Evolutionary conservation across 2,329 filamentous ascomycete species (phyloP), one percentile per base, ranked within the genome.

Genomic region (Trichoderma simmonsii): DNA sequence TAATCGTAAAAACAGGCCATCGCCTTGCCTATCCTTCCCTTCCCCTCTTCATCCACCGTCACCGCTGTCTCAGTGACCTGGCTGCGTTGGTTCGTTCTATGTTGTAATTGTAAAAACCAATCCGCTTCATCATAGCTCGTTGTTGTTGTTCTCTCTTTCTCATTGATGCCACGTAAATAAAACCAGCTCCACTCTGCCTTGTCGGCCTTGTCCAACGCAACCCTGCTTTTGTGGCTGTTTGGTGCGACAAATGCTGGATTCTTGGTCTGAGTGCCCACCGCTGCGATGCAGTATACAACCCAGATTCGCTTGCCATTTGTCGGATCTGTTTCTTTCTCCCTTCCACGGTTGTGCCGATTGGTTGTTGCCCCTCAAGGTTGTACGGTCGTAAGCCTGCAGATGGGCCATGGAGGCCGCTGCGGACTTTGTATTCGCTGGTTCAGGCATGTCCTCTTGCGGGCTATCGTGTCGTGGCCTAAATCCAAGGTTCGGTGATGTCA

Each of bases 111-210:
- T 6, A 51, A 60, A 30, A 15, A 18, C 24, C 6, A 56, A 56
- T 18, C 64, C 15, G 18, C 51, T 57, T 57, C 39, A 21, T 36
- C 15, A 21, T 36, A 21, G 6, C 15, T 4, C 39, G 39, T 43
- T 60, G 15, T 6, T n/a, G 34, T 9, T 32, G 6, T 18, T 43
- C 32, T 15, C 14, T 34, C 34, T 59, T 21, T 11, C 24, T 36
- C 48, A 61, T 61, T 69, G 66, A 69, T 69, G 66, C 66, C 66
- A 69, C 66, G 66, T 69, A 34, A 28, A 68, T 30, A 8, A 32
- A 26, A 21, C 3, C 28, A 61, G 66, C 66, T 69, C 66, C 66
- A 69, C 66, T 48, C n/a, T 12, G 62, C 6, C 28, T 26, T 65
- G 18, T 24, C 14, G 62, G 62, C 43, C 62, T 65, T 65, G 39